Base-by-base conservation (phyloP, 2,329 filamentous ascomycete genomes). In the Paracorniculantispora psalliotae region DNA sequence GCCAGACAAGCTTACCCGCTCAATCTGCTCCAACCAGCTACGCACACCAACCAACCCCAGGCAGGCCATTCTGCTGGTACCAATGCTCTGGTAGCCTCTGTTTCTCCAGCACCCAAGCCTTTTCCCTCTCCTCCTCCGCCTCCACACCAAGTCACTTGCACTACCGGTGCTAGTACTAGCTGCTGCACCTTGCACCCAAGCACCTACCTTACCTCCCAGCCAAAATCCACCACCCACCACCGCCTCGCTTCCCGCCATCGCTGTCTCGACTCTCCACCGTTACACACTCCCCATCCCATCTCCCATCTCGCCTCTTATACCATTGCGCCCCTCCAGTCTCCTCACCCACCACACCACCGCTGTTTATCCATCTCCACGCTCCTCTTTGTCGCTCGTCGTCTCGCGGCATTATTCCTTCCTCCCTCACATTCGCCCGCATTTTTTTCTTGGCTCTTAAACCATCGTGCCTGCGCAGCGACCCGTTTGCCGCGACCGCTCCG, bases 291-390 rank as follows among this genome's bases (percentile, higher is more conserved):
- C 50, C 50, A 52, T 54, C 51, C 50, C 39, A 43, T 33, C n/a
- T 30, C 39, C 50, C 39, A 54, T 44, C 26, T 30, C 39, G 51
- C 51, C 50, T 54, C 51, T 54, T 54, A 54, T 54, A 54, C 51
- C 26, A 54, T 44, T 54, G 41, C 51, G 44, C 51, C 51, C 51
- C 51, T 54, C 51, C 51, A 12, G 26, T 25, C 39, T 54, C 39
- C 23, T 44, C 39, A 33, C 30, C 30, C 51, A 54, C 39, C 39
- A 44, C 51, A 54, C 51, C 39, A 21, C 51, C 51, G 25, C 51
- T 13, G 5, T 33, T n/a, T 28, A 43, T 44, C n/a, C 51, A 54
- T 54, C 51, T 25, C 51, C 21, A 28, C 13, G 13, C n/a, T 35
- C 30, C 39, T 21, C 39, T 43, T n/a, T 43, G 13, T 43, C 39